phyloP scores from a whole-genome alignment of 2,329 filamentous ascomycete species.

The Zasmidium cellare region DNA sequence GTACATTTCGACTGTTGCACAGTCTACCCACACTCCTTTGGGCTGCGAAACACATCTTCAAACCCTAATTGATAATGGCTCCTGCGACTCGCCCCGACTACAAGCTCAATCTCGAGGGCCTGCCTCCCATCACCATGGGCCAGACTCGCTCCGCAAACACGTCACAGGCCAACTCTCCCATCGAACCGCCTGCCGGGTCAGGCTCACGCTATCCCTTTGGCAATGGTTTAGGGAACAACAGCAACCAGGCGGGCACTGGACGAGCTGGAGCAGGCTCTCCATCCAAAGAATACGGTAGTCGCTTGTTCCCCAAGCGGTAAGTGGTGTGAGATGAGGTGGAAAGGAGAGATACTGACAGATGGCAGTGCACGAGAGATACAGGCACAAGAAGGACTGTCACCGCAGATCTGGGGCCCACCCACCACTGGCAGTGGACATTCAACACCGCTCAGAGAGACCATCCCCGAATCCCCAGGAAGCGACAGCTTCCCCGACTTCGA shows the following conservation, averaged over 20 bases:
- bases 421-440: conserved; percentile 95
- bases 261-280: conserved; percentile 92
- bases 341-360: conserved; percentile 8
- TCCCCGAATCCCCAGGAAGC: conserved; percentile 88
- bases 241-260: conserved; percentile 54
- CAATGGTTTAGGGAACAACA: conserved; percentile 57
- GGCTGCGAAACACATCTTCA: conserved; percentile 17
- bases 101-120: conserved; percentile 81
- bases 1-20: conserved; percentile 21
- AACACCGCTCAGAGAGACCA: conserved; percentile 92
- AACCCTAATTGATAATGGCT: conserved; percentile 86
- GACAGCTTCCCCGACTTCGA: conserved; percentile 93
- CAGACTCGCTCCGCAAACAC: conserved; percentile 74
- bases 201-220: conserved; percentile 71
- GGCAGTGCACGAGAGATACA: conserved; percentile 90
- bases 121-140: conserved; percentile 65
- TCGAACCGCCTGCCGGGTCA: conserved; percentile 67
- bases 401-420: conserved; percentile 82
- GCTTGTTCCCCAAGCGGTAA: conserved; percentile 91
- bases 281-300: conserved; percentile 82
- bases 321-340: conserved; percentile 32
- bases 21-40: conserved; percentile 23
- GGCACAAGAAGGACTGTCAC: conserved; percentile 84
- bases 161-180: conserved; percentile 76
- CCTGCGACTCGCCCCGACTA: conserved; percentile 74